A percentile compares a stretch with the other conserved stretches of the same genome.
phyloP scores from a whole-genome alignment of 2,329 filamentous ascomycete species.

The Colletotrichum trifolii region DNA sequence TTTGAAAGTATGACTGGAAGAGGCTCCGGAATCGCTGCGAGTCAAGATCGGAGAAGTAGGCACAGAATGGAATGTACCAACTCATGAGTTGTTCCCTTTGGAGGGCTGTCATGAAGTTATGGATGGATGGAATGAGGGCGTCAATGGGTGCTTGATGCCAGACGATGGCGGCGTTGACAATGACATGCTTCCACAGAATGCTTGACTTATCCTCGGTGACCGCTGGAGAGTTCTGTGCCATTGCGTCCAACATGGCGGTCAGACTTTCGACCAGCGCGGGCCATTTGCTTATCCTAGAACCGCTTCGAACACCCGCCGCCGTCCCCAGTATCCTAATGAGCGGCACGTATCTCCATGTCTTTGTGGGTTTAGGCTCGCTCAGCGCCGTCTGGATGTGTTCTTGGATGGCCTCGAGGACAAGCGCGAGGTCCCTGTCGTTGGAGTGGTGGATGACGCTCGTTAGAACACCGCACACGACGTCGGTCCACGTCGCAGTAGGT shows the following conservation, averaged over 20 bases:
- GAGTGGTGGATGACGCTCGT: constrained; percentile 88
- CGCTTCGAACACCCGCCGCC: constrained; percentile 83
- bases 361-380: constrained; percentile 48
- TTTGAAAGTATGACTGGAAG: constrained; percentile 85
- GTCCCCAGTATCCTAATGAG: constrained; percentile 73
- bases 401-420: constrained; percentile 72
- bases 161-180: constrained; percentile 71
- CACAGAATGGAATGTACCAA: constrained; percentile 88
- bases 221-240: constrained; percentile 53
- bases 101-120: constrained; percentile 72
- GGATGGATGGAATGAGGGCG: constrained; percentile 76
- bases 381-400: constrained; percentile 56
- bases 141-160: constrained; percentile 85
- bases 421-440: constrained; percentile 76
- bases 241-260: constrained; percentile 60
- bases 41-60: constrained; percentile 80
- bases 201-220: constrained; percentile 49
- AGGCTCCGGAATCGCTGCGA: constrained; percentile 79
- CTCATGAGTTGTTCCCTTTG: constrained; percentile 72
- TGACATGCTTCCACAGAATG: constrained; percentile 66
- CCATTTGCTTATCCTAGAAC: constrained; percentile 81
- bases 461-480: constrained; percentile 79
- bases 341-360: constrained; percentile 57
- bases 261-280: constrained; percentile 67
- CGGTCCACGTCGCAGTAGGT: constrained; percentile 64